A percentile compares a stretch with the other conserved stretches of the same genome.
These are phyloP conservation scores for Solanum neorickii DNA, from an alignment of 257 asterid species.

Conservation along the genomic window DNA sequence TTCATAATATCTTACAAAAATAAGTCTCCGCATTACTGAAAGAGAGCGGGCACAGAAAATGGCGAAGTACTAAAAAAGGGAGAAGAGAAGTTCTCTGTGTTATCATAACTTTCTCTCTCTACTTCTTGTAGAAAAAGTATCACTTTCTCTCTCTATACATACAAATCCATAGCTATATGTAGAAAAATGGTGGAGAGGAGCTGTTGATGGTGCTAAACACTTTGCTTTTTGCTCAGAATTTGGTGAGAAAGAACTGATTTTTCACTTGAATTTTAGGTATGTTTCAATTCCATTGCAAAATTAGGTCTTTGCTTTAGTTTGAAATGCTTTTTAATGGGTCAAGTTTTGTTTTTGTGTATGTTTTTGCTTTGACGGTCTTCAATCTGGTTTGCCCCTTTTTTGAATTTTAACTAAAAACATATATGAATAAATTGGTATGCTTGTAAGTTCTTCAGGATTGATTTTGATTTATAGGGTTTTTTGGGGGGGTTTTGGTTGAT, in stretches of 20 bases:
- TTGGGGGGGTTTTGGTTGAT: neutral
- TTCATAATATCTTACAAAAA: neutral
- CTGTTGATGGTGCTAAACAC: neutral
- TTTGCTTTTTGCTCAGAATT: neutral
- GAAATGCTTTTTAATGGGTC: neutral
- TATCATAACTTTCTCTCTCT: slow-evolving; percentile 20
- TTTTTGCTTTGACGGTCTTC: neutral
- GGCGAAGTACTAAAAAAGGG: slow-evolving; percentile 35
- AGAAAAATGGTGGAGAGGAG: neutral
- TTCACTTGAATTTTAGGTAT: neutral
- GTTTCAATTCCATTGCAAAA: neutral
- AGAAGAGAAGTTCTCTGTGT: neutral
- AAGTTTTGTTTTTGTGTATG: neutral
- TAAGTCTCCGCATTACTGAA: neutral
- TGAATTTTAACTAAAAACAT: neutral
- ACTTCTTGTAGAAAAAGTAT: slow-evolving; percentile 36
- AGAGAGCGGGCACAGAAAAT: slow-evolving; percentile 46
- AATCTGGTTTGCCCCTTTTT: neutral
- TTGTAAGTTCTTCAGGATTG: neutral
- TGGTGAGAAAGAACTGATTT: neutral
- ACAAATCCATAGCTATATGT: neutral
- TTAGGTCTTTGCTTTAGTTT: neutral
- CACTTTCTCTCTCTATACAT: neutral
- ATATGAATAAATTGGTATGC: neutral
- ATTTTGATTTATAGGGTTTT: neutral